Base-by-base conservation (phyloP, 306 rosid genomes). In the Glycine latifolia region DNA sequence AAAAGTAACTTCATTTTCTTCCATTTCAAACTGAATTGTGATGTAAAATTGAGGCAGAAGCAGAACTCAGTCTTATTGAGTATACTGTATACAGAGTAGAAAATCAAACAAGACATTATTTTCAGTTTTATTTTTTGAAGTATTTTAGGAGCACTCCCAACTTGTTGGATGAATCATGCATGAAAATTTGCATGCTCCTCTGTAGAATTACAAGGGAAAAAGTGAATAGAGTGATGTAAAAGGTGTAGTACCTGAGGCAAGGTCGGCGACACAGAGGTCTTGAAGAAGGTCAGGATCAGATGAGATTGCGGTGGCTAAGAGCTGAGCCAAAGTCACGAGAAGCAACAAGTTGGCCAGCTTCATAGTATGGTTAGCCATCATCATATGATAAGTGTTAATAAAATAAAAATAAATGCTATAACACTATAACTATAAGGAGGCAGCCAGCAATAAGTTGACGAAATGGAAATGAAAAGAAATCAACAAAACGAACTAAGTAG, bases 201-300 rank as follows among this genome's bases (percentile, higher is more conserved):
- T 81, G 60, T 73, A 35, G 3, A 37, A 77, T 20, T 47, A n/a
- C 3, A 70, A 43, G 70, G n/a, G 9, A 49, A 46, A 39, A 55
- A 16, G 7, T 15, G 60, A 67, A 6, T 1, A 9, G 53, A 74
- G 82, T 9, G 12, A 16, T 43, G 73, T 15, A 43, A 67, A 15
- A 46, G 50, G 10, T 16, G 81, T 3, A 65, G 71, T 26, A 26
- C 99, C 90, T 0, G 98, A 89, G 60, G 78, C 1, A 76, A 85
- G 89, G 85, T 93, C 93, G 5, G 99, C 99, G 3, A 93, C 96
- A 60, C 99, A 95, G 10, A 95, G 77, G 69, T 95, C 99, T 87
- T 95, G 99, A 84, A 95, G 96, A 80, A 55, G 6, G 82, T 93
- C 98, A 15, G 92, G 90, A 85, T 95, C 99, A 80, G 97, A 90